These are phyloP conservation scores for Anaeromyces robustus DNA, from an alignment of 192 early-diverging fungal genomes.

Conservation along the genomic window DNA sequence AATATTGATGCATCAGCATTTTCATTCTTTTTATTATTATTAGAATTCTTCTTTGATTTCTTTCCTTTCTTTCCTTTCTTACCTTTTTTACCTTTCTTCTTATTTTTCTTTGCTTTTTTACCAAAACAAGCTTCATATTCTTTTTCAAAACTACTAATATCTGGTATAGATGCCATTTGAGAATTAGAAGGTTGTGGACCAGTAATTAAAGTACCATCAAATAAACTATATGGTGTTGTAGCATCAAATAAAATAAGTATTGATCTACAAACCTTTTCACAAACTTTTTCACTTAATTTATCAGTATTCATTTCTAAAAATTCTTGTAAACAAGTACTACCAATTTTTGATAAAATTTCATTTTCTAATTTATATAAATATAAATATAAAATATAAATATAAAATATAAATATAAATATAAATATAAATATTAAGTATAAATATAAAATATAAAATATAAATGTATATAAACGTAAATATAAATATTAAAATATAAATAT, in stretches of 20 bases:
- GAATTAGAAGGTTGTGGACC: background rate
- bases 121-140: background rate
- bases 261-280: slow-evolving; percentile 54
- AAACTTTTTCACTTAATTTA: slow-evolving; percentile 52
- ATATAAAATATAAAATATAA: too few relatives aligned
- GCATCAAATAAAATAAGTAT: slow-evolving; percentile 59
- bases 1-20: too few relatives aligned
- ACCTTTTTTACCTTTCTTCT: background rate
- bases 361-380: slow-evolving; percentile 46
- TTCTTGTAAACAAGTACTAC: slow-evolving; percentile 79
- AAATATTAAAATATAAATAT: too few relatives aligned
- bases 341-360: slow-evolving; percentile 76
- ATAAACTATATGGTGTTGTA: slow-evolving; percentile 60
- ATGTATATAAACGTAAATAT: too few relatives aligned
- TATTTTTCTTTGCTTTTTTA: background rate
- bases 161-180: background rate
- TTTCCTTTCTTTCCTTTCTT: background rate
- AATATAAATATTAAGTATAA: too few relatives aligned
- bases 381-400: background rate
- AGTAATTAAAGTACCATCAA: slow-evolving; percentile 16
- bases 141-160: background rate
- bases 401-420: background rate
- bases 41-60: background rate
- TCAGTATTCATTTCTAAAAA: slow-evolving; percentile 63
- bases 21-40: background rate